phyloP scores from a whole-genome alignment of 2,329 filamentous ascomycete species.

The Neonectria faginata region DNA sequence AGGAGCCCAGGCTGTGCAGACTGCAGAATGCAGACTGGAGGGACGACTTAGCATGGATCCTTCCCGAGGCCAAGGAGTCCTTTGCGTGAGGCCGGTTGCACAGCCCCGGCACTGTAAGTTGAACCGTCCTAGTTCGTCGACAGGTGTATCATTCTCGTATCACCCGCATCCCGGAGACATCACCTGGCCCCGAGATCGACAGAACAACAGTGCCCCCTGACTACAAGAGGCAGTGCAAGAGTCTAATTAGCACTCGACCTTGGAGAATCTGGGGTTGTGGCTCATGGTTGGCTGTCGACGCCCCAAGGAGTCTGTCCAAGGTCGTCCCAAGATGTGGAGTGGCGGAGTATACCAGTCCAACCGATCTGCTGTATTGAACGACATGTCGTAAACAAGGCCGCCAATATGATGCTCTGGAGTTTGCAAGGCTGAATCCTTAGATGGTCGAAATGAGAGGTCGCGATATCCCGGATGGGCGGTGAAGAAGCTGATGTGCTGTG shows the following conservation, averaged over 20 bases:
- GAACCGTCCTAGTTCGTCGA: not conserved
- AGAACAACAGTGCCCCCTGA: not conserved
- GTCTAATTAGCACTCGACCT: not conserved
- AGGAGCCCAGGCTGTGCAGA: not conserved
- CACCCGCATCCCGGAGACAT: not conserved
- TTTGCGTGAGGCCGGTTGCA: constrained; percentile 1
- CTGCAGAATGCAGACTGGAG: not conserved
- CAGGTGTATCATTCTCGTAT: not conserved
- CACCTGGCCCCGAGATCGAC: not conserved
- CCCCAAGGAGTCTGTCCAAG: not conserved
- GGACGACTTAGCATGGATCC: not conserved
- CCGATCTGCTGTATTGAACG: not conserved
- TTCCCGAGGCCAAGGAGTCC: not conserved
- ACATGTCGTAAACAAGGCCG: not conserved
- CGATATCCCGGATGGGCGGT: constrained; percentile 6
- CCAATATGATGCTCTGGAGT: not conserved
- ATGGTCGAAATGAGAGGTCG: not conserved
- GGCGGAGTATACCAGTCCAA: not conserved
- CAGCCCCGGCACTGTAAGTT: not conserved
- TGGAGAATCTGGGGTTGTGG: not conserved
- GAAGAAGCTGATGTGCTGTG: not conserved
- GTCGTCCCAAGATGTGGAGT: not conserved
- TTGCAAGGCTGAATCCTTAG: not conserved
- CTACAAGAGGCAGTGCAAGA: not conserved
- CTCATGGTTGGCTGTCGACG: not conserved